Evolutionary conservation across 2,329 filamentous ascomycete species (phyloP).

Genomic region (Beauveria scarabaeidicola): DNA sequence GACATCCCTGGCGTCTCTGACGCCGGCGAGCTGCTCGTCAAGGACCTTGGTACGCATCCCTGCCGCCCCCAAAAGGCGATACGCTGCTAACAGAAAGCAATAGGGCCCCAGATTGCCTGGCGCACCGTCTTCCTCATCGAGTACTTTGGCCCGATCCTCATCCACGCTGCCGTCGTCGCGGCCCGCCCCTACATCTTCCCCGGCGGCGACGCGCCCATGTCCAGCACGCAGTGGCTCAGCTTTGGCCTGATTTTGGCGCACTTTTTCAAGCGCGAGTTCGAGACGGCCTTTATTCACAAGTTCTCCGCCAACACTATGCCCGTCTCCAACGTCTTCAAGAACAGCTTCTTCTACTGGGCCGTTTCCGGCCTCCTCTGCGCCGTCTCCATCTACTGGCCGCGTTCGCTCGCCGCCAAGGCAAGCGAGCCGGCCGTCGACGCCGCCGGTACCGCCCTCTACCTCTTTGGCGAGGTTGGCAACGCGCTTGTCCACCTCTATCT

Average conservation of each 20-base stretch:
- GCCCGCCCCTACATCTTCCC: conserved; percentile 58
- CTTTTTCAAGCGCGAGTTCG: conserved; percentile 90
- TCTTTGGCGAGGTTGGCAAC: conserved; percentile 73
- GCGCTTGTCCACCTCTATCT: conserved; percentile 72
- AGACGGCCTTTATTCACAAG: conserved; percentile 90
- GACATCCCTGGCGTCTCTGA: conserved; percentile 40
- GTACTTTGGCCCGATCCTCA: conserved; percentile 83
- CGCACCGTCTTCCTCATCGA: conserved; percentile 90
- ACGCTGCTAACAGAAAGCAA: background rate
- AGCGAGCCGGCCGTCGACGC: conserved; percentile 47
- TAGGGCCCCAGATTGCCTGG: conserved; percentile 86
- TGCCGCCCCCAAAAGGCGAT: background rate
- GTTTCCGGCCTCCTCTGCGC: conserved; percentile 73
- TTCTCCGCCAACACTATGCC: conserved; percentile 97
- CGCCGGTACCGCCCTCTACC: conserved; percentile 61
- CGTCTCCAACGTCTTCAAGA: conserved; percentile 81
- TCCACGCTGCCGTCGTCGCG: conserved; percentile 68
- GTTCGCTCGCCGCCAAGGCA: conserved; percentile 53
- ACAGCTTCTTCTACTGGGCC: conserved; percentile 90
- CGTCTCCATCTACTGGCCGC: conserved; percentile 76
- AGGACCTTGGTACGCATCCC: conserved; percentile 69
- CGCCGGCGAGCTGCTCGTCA: conserved; percentile 63
- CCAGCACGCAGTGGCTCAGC: conserved; percentile 61
- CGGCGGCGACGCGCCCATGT: conserved; percentile 40
- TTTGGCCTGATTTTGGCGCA: conserved; percentile 69